These are phyloP conservation scores for Phytopythium boreale DNA, from an alignment of 352 stramenopile genomes.

Conservation along the genomic window DNA sequence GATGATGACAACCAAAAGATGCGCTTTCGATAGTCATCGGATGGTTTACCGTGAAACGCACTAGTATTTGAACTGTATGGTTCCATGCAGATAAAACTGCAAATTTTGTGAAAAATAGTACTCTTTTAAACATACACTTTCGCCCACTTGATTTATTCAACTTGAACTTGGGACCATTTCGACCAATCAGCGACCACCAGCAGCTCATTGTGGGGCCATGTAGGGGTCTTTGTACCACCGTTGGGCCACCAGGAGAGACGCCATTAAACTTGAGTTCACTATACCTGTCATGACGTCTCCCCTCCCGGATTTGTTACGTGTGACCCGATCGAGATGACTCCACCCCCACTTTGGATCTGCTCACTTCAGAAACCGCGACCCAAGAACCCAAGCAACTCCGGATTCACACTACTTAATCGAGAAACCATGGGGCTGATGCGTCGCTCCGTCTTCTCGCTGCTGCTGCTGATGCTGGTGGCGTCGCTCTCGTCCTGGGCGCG, in stretches of 20 bases:
- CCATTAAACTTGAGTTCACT: neutral
- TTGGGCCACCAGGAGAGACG: neutral
- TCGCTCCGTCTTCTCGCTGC: slow-evolving; percentile 2
- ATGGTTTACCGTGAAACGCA: neutral
- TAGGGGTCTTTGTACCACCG: neutral
- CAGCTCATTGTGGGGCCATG: neutral
- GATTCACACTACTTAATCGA: neutral
- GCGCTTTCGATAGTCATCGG: no score
- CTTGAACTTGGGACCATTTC: slow-evolving; percentile 4
- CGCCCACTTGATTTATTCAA: slow-evolving; percentile 8
- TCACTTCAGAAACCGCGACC: slow-evolving; percentile 3
- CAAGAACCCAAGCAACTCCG: slow-evolving; percentile 1
- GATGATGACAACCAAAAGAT: neutral
- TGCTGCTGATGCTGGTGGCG: slow-evolving; percentile 7
- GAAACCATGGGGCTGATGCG: slow-evolving; percentile 1
- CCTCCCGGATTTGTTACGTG: neutral
- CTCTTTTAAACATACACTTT: neutral
- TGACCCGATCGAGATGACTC: neutral
- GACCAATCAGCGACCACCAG: slow-evolving; percentile 1
- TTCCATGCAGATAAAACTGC: neutral
- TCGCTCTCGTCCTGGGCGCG: slow-evolving; percentile 1
- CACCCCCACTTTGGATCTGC: neutral
- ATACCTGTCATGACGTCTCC: neutral
- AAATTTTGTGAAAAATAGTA: neutral
- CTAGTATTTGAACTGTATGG: neutral